Conservation (phyloP, 108 stramenopile genomes). For the Nannochloropsis salina region DNA sequence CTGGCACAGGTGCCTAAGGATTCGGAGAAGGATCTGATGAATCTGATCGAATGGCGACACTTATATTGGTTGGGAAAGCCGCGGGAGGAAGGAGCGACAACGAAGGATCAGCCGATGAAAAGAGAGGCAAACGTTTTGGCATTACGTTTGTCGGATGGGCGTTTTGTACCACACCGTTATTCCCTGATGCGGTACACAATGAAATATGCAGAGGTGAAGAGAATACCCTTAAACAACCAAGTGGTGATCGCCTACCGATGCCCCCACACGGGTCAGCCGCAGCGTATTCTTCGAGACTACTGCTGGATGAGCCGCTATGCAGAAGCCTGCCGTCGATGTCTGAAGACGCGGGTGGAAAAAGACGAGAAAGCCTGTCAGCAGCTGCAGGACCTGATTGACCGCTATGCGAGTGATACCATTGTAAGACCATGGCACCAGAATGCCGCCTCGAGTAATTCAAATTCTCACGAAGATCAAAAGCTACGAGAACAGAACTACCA, state of each 20-base stretch:
- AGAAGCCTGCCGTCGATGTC: background rate
- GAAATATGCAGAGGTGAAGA: conserved; percentile 4
- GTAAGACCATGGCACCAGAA: background rate
- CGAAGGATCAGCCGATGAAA: background rate
- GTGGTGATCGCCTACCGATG: background rate
- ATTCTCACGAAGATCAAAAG: too few relatives aligned
- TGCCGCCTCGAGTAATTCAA: background rate
- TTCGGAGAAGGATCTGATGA: background rate
- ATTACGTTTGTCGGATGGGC: background rate
- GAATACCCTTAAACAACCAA: conserved; percentile 17
- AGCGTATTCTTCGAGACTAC: background rate
- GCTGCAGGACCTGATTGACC: conserved; percentile 14
- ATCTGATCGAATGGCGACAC: background rate
- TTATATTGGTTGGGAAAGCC: background rate
- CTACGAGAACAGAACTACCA: too few relatives aligned
- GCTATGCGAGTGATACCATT: background rate
- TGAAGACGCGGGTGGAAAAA: background rate
- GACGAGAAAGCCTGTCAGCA: background rate
- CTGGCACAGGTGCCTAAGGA: background rate
- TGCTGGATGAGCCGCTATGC: background rate
- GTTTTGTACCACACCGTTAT: background rate
- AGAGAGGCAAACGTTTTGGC: background rate
- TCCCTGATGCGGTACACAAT: conserved; percentile 13
- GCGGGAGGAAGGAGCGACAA: background rate
- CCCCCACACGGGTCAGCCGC: conserved; percentile 6